Base-by-base conservation (phyloP, 495 filamentous ascomycete species). In the Hyphodiscus hymeniophilus region DNA sequence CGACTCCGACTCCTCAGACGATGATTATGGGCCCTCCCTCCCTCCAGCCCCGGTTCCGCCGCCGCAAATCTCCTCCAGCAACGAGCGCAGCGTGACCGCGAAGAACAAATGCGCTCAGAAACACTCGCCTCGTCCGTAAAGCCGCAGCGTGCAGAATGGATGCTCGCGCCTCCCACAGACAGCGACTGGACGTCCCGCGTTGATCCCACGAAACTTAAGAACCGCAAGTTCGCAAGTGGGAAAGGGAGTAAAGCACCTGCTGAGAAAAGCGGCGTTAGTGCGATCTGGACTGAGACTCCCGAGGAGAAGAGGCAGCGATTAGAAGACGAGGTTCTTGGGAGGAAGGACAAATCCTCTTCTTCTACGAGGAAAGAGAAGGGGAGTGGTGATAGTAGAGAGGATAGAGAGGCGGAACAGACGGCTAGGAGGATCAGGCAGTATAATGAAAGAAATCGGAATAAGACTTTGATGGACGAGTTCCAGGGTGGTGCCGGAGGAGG, bases 251-350 rank as follows among this genome's bases (percentile, higher is more conserved):
- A 73, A 38, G 62, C 61, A 24, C 52, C 60, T 3, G 55, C 59
- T 34, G 67, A 74, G 28, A 57, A 60, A 12, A 60, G 59, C 2
- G 59, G 70, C 1, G 61, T 82, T 46, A 75, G 69, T 54, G 74
- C 80, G 7, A 74, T 89, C 18, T 98, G 92, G 92, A 88, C 86
- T 0, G 92, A 98, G 59, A 94, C 87, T 4, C 87, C 90, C 0
- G 87, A 91, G 56, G 77, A 96, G 60, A 94, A 92, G 60, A 77
- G 81, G 44, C 79, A 82, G 59, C 71, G 92, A 15, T 63, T 98
- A 3, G 80, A 80, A 56, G 81, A 95, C 63, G 79, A 92, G 52
- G 80, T 95, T n/a, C 74, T 98, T 57, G 92, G 92, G 2, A 72
- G 91, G 0, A 61, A 62, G 45, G 66, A 68, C 34, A 38, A 35